Percentiles rank a stretch among this genome's conserved stretches.
phyloP scores from a whole-genome alignment of 768 basidiomycete species.

The Lentinula sp. region DNA sequence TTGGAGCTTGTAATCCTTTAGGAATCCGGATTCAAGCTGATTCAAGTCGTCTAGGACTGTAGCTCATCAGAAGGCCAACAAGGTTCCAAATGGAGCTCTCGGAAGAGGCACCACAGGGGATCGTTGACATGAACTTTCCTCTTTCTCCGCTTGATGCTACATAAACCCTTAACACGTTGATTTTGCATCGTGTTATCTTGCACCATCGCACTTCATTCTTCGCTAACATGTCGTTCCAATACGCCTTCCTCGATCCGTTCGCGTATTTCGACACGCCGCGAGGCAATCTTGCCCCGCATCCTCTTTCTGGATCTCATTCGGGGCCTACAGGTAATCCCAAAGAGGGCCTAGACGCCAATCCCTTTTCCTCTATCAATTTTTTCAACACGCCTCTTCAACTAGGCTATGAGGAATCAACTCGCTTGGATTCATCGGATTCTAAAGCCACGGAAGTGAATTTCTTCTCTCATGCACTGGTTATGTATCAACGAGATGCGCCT shows the following conservation, averaged over 20 bases:
- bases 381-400: background rate
- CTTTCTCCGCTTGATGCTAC: background rate
- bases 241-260: background rate
- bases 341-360: background rate
- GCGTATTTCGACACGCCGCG: background rate
- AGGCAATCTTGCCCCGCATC: background rate
- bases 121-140: background rate
- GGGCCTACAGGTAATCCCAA: background rate
- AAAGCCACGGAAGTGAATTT: background rate
- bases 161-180: background rate
- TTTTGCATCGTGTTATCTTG: background rate
- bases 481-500: background rate
- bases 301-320: background rate
- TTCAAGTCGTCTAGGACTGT: background rate
- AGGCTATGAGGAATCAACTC: background rate
- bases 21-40: background rate
- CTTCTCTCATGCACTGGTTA: background rate
- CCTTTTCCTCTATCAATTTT: background rate
- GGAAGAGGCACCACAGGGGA: background rate
- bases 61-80: background rate
- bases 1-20: background rate
- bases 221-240: background rate
- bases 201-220: background rate
- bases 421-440: background rate
- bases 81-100: background rate